Evolutionary conservation across 2,329 filamentous ascomycete genomes (phyloP), one percentile per base, ranked within the genome.

Genomic region (Verticillium dahliae): DNA sequence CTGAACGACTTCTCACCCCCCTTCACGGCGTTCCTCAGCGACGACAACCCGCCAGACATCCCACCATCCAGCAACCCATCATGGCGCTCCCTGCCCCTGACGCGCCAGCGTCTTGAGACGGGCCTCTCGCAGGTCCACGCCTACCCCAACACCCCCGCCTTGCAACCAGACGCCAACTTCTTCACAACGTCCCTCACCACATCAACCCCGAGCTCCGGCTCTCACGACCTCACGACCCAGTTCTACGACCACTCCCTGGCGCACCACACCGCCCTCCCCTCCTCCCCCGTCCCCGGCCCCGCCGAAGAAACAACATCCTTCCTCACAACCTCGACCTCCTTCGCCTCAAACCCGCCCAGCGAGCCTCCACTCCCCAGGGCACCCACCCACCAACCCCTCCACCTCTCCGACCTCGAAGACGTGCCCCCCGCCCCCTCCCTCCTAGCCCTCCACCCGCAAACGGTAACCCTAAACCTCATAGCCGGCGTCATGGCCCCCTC

Each of bases 161-260:
- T 65, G 54, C 63, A 22, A 62, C 68, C 56, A 54, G 71, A 72
- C 55, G 71, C 73, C 6, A 74, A 78, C 37, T 85, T 85, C 68
- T 81, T 85, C 70, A 79, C 76, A 18, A 5, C 45, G 4, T 41
- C 18, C 50, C 7, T 33, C 50, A 76, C 78, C 1, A 73, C 76
- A 2, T 73, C 77, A 34, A 66, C 78, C 13, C 78, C 78, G 13
- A n/a, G 15, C 50, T 18, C 33, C 11, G 52, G 10, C 27, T 52
- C 58, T 4, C 58, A 59, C 13, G 18, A 18, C 15, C 65, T 79
- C 0, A 73, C 88, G 3, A 82, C 84, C 3, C 82, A 87, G 61
- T 96, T 95, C 72, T 90, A 91, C 68, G 85, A 95, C 65, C 86
- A 94, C 68, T 95, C 91, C 0, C 81, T 96, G 57, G 84, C 86